Base-by-base conservation (phyloP, 306 rosid species). In the Acacia crassicarpa region DNA sequence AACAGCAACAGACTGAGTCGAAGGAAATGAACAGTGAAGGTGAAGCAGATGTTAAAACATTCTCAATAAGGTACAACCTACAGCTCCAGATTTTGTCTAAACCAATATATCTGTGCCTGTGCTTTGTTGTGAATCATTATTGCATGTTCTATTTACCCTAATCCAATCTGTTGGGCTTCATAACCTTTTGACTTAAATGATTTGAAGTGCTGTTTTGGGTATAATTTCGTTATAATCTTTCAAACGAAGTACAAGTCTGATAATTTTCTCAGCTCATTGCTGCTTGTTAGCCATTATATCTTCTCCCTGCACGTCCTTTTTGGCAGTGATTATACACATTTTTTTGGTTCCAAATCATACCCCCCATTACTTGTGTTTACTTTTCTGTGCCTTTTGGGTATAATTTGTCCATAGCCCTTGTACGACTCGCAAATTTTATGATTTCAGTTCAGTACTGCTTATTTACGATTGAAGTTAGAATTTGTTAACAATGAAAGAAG, bases 1-100 rank as follows among this genome's bases (percentile, higher is more conserved):
- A 43, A 22, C 84, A 75, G 17, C 86, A 75, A 11, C 84, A 77
- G 54, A 48, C 51, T n/a, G 71, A 68, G 25, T 63, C 86, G 38
- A 84, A 41, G 40, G 71, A 20, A 61, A 80, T 62, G 1, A 74
- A 46, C 67, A 61, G 35, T 23, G 68, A 45, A 76, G 73, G 35
- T 15, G 68, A 61, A 76, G 73, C 84, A 48, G 89, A 85, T 63
- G 72, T 67, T 27, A 76, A 73, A 17, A 81, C 91, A 63, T 91
- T 91, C 87, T 86, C 88, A 17, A 74, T 91, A 81, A 91, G 95
- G 95, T 85, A 61, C 35, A 61, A 72, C 72, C 6, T 62, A 23
- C 38, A 58, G 67, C 80, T 44, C 30, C 62, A 65, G 44, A 67
- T 9, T 44, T 70, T 5, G 11, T 17, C 38, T 33, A 43, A 33